Base-by-base conservation (phyloP, 768 basidiomycete genomes). In the Agaricus blazei region DNA sequence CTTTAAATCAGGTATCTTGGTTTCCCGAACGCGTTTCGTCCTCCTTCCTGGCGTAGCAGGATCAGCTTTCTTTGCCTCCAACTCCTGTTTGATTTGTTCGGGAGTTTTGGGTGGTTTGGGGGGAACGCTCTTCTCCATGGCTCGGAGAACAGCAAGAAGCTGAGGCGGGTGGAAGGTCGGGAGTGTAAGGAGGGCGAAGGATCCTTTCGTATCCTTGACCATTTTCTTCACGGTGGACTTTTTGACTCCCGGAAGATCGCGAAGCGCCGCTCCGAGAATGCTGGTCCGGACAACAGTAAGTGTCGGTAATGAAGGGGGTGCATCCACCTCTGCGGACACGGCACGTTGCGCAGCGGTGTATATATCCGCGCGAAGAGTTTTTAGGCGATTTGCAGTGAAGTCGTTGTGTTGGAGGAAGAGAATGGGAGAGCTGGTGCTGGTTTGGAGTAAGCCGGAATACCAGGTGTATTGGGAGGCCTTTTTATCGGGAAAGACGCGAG, bases 381-480 rank as follows among this genome's bases (percentile, higher is more conserved):
- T 75, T 60, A 92, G 75, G 40, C 86, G 79, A 40, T 79, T 74
- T 2, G 88, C 83, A 28, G 82, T 74, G 65, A 95, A 88, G 59
- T 90, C 85, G 59, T 80, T 75, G 68, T 93, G 91, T 50, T 84
- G 78, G 57, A 96, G 82, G 70, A 96, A 78, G 60, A 97, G 73
- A 66, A 93, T 72, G 31, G 92, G 85, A 0, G 82, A 74, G 37
- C 75, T 68, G 24, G 69, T 62, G 66, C 79, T 80, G 51, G 75
- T 71, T 55, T 80, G 69, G 64, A 96, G 78, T 59, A 96, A 81
- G 63, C 78, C 79, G 54, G 78, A 75, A 76, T 93, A 93, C 70
- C 87, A 85, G 72, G 83, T 79, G 72, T 85, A 91, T 67, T 92
- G 84, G 70, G 82, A 85, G 1, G 84, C 76, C 68, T 95, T 97